A percentile compares a stretch with the other conserved stretches of the same genome.
These are phyloP conservation scores for Nelumbo lutea DNA, from an alignment of 164 flowering plant species.

Conservation along the genomic window DNA sequence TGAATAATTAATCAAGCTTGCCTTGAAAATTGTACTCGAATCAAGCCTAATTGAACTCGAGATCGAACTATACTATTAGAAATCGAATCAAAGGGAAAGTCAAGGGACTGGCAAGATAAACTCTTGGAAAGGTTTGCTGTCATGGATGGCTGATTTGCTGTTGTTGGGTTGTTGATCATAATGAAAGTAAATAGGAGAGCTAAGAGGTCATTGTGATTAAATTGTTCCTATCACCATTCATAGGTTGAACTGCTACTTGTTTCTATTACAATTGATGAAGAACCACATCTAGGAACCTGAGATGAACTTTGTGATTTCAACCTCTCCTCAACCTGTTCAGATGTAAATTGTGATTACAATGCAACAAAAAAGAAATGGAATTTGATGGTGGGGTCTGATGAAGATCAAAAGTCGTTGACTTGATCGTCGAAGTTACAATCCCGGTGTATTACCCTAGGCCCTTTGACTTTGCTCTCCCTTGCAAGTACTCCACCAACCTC, in stretches of 20 bases:
- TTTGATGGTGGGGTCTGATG: too few species aligned
- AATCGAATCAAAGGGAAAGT: constrained; percentile 7
- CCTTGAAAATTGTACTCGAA: too few species aligned
- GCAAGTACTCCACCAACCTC: too few species aligned
- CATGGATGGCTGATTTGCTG: constrained; percentile 21
- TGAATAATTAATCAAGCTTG: too few species aligned
- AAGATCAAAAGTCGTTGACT: too few species aligned
- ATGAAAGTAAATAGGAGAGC: constrained; percentile 43
- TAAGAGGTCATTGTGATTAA: constrained; percentile 16
- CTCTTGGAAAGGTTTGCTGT: constrained; percentile 46
- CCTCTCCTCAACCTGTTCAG: constrained; percentile 61
- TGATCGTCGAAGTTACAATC: too few species aligned
- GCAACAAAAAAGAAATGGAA: neutral
- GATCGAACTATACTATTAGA: too few species aligned
- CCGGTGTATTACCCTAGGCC: too few species aligned
- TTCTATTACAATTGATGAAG: neutral
- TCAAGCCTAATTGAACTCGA: too few species aligned
- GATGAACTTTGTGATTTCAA: constrained; percentile 40
- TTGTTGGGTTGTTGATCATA: constrained; percentile 16
- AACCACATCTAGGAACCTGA: constrained; percentile 1
- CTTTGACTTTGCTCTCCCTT: too few species aligned
- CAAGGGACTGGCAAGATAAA: constrained; percentile 43
- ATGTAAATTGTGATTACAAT: neutral
- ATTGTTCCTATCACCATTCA: too few species aligned
- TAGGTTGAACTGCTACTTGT: too few species aligned